Conservation (phyloP, 192 early-diverging fungal genomes). For the Backusella tuberculispora region DNA sequence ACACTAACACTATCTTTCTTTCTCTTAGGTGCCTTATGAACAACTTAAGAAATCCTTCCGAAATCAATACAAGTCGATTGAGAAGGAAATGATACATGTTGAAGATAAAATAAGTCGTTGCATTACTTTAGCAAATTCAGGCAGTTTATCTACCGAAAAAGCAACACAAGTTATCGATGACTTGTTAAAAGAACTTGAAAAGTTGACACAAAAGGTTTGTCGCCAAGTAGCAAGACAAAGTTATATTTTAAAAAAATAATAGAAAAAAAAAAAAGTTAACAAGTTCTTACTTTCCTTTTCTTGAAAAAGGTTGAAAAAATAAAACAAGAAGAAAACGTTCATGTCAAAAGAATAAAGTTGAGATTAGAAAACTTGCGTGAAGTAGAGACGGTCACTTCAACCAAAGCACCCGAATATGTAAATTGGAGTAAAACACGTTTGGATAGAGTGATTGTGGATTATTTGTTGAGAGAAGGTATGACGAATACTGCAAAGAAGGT, state of each 20-base stretch:
- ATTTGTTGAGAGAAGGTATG: conserved; percentile 89
- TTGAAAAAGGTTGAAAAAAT: conserved; percentile 70
- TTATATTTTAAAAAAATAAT: neutral
- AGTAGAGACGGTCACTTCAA: conserved; percentile 63
- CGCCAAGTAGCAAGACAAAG: neutral
- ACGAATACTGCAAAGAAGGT: conserved; percentile 75
- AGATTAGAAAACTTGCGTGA: conserved; percentile 81
- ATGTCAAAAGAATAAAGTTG: conserved; percentile 68
- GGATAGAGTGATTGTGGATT: conserved; percentile 92
- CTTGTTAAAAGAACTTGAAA: conserved; percentile 65
- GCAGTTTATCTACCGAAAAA: conserved; percentile 53
- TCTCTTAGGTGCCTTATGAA: conserved; percentile 78
- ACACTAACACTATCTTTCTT: neutral
- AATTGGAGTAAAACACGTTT: conserved; percentile 88
- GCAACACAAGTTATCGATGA: conserved; percentile 62
- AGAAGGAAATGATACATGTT: conserved; percentile 73
- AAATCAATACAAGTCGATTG: conserved; percentile 77
- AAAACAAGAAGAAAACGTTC: conserved; percentile 74
- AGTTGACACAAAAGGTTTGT: conserved; percentile 74
- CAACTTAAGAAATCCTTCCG: conserved; percentile 79
- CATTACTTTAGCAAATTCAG: conserved; percentile 45
- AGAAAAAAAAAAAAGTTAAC: neutral
- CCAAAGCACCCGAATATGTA: conserved; percentile 73
- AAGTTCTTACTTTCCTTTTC: neutral
- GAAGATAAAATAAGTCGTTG: conserved; percentile 52